A percentile compares a stretch with the other conserved stretches of the same genome.
Evolutionary conservation across 257 asterid genomes (phyloP).

Genomic region (Plantago elongata): DNA sequence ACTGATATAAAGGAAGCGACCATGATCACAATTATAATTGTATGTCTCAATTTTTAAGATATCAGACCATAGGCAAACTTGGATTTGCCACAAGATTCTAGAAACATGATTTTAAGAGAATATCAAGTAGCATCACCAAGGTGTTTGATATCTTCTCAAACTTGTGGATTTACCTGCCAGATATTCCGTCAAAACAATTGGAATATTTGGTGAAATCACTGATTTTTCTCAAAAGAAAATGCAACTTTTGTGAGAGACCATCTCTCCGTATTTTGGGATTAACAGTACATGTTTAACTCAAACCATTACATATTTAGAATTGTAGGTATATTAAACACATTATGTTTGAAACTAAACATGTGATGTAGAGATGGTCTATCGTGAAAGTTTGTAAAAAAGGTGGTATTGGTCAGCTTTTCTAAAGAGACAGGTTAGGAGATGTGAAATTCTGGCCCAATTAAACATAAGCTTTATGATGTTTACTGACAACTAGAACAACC

Average conservation of each 20-base stretch:
- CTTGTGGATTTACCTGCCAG: neutral
- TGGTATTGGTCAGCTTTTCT: neutral
- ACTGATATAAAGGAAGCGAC: neutral
- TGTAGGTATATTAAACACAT: too few relatives aligned
- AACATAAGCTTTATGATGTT: neutral
- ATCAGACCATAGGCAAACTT: neutral
- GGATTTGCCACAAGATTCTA: neutral
- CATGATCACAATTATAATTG: neutral
- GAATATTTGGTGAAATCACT: neutral
- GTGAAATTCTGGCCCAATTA: neutral
- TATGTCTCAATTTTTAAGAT: neutral
- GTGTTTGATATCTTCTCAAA: neutral
- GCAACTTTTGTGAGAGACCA: too few relatives aligned
- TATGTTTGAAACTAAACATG: too few relatives aligned
- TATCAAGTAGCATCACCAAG: neutral
- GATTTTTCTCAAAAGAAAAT: neutral
- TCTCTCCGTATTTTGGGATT: too few relatives aligned
- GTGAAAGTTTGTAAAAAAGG: neutral
- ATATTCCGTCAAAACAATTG: neutral
- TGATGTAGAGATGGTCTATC: too few relatives aligned
- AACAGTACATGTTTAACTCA: too few relatives aligned
- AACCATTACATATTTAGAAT: too few relatives aligned
- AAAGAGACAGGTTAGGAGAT: neutral
- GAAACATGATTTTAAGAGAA: neutral
- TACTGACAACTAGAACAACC: neutral